Conservation (phyloP, 1,284 basidiomycete species). For the Heterobasidion irregulare region DNA sequence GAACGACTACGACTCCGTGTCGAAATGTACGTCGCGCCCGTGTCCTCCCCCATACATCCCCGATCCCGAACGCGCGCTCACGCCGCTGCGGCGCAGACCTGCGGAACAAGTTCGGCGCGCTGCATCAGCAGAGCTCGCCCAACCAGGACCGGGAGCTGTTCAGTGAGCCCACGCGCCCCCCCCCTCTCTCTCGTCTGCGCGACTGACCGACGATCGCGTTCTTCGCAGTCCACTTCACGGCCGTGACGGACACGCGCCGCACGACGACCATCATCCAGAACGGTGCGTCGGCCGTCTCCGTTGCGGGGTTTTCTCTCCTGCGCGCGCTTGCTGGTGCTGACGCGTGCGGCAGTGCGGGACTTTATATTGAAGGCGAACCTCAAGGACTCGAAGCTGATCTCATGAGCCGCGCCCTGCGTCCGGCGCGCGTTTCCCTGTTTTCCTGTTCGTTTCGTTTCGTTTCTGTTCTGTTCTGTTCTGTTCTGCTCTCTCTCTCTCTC, state of each 20-base stretch:
- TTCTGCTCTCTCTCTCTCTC: too few species aligned
- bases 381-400: conserved; percentile 13
- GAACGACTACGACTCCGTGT: conserved; percentile 67
- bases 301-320: too few species aligned
- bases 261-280: conserved; percentile 34
- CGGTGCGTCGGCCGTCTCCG: conserved; percentile 23
- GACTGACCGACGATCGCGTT: conserved; percentile 7
- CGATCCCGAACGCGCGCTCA: too few species aligned
- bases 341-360: conserved; percentile 27
- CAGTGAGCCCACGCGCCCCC: conserved; percentile 33
- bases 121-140: conserved; percentile 59
- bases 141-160: conserved; percentile 64
- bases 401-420: not conserved
- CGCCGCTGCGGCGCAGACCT: conserved; percentile 43
- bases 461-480: too few species aligned
- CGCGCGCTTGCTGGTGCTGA: not conserved
- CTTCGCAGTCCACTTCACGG: conserved; percentile 62
- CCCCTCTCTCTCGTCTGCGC: not conserved
- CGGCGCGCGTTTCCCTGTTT: not conserved
- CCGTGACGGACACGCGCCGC: conserved; percentile 53
- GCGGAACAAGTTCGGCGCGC: conserved; percentile 56
- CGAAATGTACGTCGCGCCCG: conserved; percentile 44
- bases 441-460: not conserved
- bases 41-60: too few species aligned
- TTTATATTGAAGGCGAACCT: conserved; percentile 33